Evolutionary conservation across 2,329 filamentous ascomycete genomes (phyloP), one percentile per base, ranked within the genome.

Genomic region (Aspergillus vadensis): DNA sequence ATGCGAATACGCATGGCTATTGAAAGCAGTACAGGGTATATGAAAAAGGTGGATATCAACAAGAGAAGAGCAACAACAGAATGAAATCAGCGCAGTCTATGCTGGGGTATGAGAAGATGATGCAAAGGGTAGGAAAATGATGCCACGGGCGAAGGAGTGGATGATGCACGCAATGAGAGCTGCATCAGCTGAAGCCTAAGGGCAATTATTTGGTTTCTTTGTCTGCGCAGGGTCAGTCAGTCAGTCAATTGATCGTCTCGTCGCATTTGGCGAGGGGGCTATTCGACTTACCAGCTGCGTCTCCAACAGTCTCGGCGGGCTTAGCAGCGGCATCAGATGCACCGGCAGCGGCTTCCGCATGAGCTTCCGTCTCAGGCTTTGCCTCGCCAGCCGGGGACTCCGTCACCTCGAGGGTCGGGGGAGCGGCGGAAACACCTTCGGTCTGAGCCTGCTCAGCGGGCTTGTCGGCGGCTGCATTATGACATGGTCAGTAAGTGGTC

Each of bases 21-120:
- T 30, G 58, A 54, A 59, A 52, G 57, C 44, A 63, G 50, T 44
- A 59, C 47, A 65, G 65, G 64, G 65, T 67, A 67, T 67, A 61
- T 55, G 39, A 57, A 50, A 27, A 25, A 47, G 32, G 61, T 54
- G 38, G 59, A 58, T 49, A 48, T 54, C 56, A 41, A 39, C 39
- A 47, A 48, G 44, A 61, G 27, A 56, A 57, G 23, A 56, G 8
- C 25, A 27, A 25, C 25, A 25, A 57, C 55, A 57, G 41, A 62
- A 60, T 32, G 55, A 48, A 56, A 61, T 47, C 53, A 44, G 39
- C 47, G 53, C 53, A 58, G 23, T 61, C 49, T 50, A 59, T 59
- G 65, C 57, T 58, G 59, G 61, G 57, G 60, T 65, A 65, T 64
- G 60, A 62, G 60, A 62, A 62, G 43, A 57, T 54, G 56, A 57